phyloP scores from a whole-genome alignment of 495 filamentous ascomycete genomes.

The Aspergillus homomorphus region DNA sequence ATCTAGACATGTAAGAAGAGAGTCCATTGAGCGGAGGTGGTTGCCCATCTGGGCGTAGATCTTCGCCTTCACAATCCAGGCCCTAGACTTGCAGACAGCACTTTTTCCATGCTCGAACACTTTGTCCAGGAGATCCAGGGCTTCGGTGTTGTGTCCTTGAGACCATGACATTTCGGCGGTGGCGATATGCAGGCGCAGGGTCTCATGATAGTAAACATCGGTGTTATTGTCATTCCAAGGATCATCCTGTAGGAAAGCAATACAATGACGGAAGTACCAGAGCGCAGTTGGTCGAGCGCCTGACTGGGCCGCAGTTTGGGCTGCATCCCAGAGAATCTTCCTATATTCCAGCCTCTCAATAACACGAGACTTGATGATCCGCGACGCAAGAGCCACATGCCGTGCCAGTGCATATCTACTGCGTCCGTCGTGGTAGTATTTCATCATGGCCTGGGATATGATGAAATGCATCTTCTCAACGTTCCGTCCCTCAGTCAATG shows the following conservation, averaged over 20 bases:
- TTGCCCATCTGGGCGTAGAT: slow-evolving; percentile 72
- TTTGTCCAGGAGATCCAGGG: slow-evolving; percentile 58
- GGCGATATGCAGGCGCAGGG: slow-evolving; percentile 66
- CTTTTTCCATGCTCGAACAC: slow-evolving; percentile 64
- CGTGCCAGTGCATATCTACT: slow-evolving; percentile 66
- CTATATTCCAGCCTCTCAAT: slow-evolving; percentile 60
- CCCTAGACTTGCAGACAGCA: slow-evolving; percentile 70
- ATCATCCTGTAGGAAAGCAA: slow-evolving; percentile 71
- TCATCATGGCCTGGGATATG: slow-evolving; percentile 74
- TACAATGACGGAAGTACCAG: slow-evolving; percentile 71
- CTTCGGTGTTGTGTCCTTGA: slow-evolving; percentile 62
- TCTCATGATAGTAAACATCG: slow-evolving; percentile 87
- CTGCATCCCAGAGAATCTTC: slow-evolving; percentile 71
- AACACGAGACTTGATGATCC: slow-evolving; percentile 66
- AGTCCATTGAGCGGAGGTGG: slow-evolving; percentile 60
- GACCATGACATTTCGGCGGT: slow-evolving; percentile 81
- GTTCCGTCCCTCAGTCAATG: slow-evolving; percentile 63
- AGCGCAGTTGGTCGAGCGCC: slow-evolving; percentile 75
- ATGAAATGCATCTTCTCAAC: slow-evolving; percentile 81
- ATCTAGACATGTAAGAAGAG: slow-evolving; percentile 62
- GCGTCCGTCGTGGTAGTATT: slow-evolving; percentile 58
- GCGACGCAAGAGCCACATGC: slow-evolving; percentile 71
- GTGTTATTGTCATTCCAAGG: slow-evolving; percentile 67
- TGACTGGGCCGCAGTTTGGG: slow-evolving; percentile 69
- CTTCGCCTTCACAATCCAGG: slow-evolving; percentile 74